Evolutionary conservation across 2,329 filamentous ascomycete species (phyloP), one percentile per base, ranked within the genome.

Genomic region (Pestalotiopsis sp.): DNA sequence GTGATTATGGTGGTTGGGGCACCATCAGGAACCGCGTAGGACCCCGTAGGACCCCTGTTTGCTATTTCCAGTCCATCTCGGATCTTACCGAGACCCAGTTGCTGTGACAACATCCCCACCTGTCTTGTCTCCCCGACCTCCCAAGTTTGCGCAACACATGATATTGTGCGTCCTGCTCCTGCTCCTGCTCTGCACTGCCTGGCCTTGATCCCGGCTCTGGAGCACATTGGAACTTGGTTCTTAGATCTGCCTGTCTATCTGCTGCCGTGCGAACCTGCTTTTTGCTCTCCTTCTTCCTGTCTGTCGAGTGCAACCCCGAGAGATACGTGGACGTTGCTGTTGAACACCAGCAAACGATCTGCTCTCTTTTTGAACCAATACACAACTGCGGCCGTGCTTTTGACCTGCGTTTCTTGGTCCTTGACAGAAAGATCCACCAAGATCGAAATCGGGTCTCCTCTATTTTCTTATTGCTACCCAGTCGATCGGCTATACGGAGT

Each of bases 61-160:
- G 57, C 57, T 59, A 36, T 59, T 59, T 27, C 57, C 27, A 59
- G 23, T 31, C 57, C 27, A 13, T 25, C 17, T 39, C 25, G 36
- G 59, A 62, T 62, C 31, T 62, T 62, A 20, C 27, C 59, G 59
- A 62, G 13, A 36, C 14, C 59, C n/a, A 20, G 59, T 62, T 62
- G 59, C 59, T 36, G n/a, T 62, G 59, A 27, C 59, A 62, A 62
- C 59, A 27, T 11, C 27, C 59, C 59, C 59, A 36, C 59, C 45
- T 23, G 45, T 52, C 45, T 49, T 52, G 45, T n/a, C 45, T 52
- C 45, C 45, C 45, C 59, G 36, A 39, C 59, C 59, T 38, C 59
- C 59, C 25, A 39, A 59, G 27, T 62, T 62, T 62, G 59, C 13
- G 36, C 45, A 52, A 49, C 45, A 62, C 27, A 62, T 62, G 27